Percentiles rank a stretch among this genome's conserved stretches.
These are phyloP conservation scores for Ustilago curta DNA, from an alignment of 1,284 basidiomycete species.

Conservation along the genomic window DNA sequence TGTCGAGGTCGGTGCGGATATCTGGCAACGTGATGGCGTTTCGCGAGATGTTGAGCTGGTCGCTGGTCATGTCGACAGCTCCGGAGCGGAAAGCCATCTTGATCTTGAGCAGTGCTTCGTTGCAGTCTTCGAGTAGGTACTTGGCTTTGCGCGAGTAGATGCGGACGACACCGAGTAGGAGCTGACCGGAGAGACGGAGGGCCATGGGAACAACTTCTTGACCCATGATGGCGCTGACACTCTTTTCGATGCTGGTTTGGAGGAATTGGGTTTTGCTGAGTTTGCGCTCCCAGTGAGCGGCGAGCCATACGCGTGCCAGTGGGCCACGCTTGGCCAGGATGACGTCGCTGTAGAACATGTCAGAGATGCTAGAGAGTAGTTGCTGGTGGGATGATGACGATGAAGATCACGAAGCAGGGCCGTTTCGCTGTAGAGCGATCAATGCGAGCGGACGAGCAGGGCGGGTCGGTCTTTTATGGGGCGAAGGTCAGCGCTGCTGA, in stretches of 20 bases:
- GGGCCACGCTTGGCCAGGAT: constrained; percentile 93
- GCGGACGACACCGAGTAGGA: constrained; percentile 93
- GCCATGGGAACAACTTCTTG: constrained; percentile 88
- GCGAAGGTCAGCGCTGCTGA: too few relatives aligned
- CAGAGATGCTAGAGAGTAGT: constrained; percentile 2
- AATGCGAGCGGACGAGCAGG: too few relatives aligned
- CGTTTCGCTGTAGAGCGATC: too few relatives aligned
- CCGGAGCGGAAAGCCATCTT: constrained; percentile 96
- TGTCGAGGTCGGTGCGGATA: constrained; percentile 79
- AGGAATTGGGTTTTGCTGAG: constrained; percentile 93
- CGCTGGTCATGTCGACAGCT: constrained; percentile 91
- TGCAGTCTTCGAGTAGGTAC: constrained; percentile 96
- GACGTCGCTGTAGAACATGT: constrained; percentile 88
- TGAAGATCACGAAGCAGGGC: neutral
- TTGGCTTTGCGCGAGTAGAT: constrained; percentile 98
- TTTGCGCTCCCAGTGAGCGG: constrained; percentile 98
- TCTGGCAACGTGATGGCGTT: constrained; percentile 86
- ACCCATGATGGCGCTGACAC: constrained; percentile 80
- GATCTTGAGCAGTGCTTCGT: constrained; percentile 93
- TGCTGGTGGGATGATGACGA: neutral
- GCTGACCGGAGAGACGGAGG: constrained; percentile 90
- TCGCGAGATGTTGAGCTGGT: constrained; percentile 86
- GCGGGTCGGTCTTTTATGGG: too few relatives aligned
- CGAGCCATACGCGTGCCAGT: constrained; percentile 96
- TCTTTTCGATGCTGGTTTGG: constrained; percentile 92